Evolutionary conservation across 352 stramenopile species (phyloP).

Genomic region (Globisporangium barbulae): DNA sequence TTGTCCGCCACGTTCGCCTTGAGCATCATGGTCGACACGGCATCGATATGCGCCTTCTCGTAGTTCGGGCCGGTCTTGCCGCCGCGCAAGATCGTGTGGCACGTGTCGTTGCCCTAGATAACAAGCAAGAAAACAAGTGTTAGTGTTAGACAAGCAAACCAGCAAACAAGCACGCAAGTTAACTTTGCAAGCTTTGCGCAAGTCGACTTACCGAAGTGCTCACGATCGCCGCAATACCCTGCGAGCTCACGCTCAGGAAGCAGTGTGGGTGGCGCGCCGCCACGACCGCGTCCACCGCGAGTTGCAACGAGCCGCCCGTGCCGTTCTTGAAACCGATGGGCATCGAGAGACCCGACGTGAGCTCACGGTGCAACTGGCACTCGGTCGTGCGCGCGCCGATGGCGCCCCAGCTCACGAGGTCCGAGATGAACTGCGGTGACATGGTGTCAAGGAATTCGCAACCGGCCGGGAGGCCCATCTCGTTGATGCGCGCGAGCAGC

Average conservation of each 20-base stretch:
- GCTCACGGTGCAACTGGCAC: constrained; percentile 87
- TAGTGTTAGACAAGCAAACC: neutral
- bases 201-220: constrained; percentile 49
- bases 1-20: constrained; percentile 82
- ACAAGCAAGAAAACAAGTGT: neutral
- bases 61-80: constrained; percentile 86
- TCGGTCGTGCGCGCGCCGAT: constrained; percentile 91
- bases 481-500: constrained; percentile 83
- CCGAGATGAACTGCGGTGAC: constrained; percentile 89
- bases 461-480: constrained; percentile 76
- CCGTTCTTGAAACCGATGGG: constrained; percentile 92
- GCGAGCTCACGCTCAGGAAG: constrained; percentile 86
- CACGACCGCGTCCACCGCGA: constrained; percentile 84
- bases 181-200: too few species aligned
- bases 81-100: constrained; percentile 88
- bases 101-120: constrained; percentile 75
- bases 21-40: constrained; percentile 73
- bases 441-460: constrained; percentile 91
- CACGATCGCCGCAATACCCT: constrained; percentile 85
- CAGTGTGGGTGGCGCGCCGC: constrained; percentile 81
- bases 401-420: constrained; percentile 87
- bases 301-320: constrained; percentile 81
- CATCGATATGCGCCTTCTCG: constrained; percentile 79
- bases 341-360: constrained; percentile 88
- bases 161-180: neutral